phyloP scores from a whole-genome alignment of 2,329 filamentous ascomycete species.

The Ambrosiella xylebori region DNA sequence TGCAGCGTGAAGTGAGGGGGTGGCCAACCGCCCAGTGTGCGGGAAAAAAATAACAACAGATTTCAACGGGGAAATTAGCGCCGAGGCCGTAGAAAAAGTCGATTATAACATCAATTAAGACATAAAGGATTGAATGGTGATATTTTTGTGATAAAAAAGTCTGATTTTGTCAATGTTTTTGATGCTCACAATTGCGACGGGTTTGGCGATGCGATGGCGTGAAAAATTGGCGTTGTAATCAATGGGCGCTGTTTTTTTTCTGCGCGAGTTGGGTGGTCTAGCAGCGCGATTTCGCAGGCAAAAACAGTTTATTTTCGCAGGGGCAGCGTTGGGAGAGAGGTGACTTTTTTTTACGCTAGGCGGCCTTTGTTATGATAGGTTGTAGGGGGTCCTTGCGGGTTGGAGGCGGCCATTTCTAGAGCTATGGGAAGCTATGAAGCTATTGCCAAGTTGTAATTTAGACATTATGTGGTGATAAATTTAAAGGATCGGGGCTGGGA shows the following conservation, averaged over 20 bases:
- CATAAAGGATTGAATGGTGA: slow-evolving; percentile 8
- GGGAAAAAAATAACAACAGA: not conserved
- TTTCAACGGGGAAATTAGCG: slow-evolving; percentile 29
- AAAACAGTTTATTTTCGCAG: not conserved
- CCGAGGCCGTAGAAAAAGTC: slow-evolving; percentile 13
- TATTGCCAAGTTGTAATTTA: slow-evolving; percentile 5
- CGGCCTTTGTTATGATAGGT: not conserved
- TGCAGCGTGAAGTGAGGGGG: slow-evolving; percentile 18
- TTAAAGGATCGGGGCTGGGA: not conserved
- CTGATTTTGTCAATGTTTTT: not conserved
- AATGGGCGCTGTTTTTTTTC: slow-evolving; percentile 1
- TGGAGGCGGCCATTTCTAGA: not conserved
- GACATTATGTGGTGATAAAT: not conserved
- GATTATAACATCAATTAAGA: slow-evolving; percentile 12
- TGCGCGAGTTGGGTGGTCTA: not conserved
- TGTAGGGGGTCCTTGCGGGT: not conserved
- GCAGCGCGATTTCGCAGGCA: not conserved
- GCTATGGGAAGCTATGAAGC: not conserved
- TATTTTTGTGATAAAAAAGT: slow-evolving; percentile 4
- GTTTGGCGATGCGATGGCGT: slow-evolving; percentile 2
- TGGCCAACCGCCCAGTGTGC: slow-evolving; percentile 5
- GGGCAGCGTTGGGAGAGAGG: not conserved
- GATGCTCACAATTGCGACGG: not conserved
- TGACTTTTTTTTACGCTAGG: not conserved
- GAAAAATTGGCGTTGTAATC: not conserved